These are phyloP conservation scores for Linum usitatissimum DNA, from an alignment of 345 rosid species.

Conservation along the genomic window DNA sequence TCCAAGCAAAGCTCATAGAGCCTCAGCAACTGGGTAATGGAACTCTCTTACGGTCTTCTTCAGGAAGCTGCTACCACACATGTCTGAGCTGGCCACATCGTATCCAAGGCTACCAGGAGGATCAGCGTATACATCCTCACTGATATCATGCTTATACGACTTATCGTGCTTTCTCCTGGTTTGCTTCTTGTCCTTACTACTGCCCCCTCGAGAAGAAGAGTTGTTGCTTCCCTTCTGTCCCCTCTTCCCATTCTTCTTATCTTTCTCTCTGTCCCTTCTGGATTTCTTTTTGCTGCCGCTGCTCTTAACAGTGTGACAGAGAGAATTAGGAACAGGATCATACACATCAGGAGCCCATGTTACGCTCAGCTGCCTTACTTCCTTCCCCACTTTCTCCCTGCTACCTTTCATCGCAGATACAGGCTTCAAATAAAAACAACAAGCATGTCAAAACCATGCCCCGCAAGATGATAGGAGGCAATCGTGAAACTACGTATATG, in stretches of 20 bases:
- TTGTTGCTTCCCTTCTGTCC: conserved; percentile 40
- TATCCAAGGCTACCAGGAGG: conserved; percentile 17
- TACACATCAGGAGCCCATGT: conserved; percentile 86
- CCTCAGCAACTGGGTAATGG: conserved; percentile 50
- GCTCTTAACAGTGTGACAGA: conserved; percentile 46
- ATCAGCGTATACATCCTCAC: conserved; percentile 12
- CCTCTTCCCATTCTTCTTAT: conserved; percentile 58
- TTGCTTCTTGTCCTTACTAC: conserved; percentile 58
- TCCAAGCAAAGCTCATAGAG: conserved; percentile 24
- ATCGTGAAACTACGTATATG: neutral
- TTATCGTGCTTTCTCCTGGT: conserved; percentile 23
- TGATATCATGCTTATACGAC: conserved; percentile 18
- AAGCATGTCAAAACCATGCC: neutral
- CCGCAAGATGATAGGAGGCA: neutral
- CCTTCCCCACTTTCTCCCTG: conserved; percentile 48
- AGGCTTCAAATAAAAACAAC: conserved; percentile 20
- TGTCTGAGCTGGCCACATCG: conserved; percentile 36
- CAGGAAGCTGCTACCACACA: conserved; percentile 51
- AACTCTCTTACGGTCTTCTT: conserved; percentile 25
- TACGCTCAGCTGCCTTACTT: conserved; percentile 38
- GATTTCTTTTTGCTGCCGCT: conserved; percentile 32
- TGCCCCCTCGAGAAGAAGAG: conserved; percentile 31
- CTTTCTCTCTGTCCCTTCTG: conserved; percentile 36
- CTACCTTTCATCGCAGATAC: conserved; percentile 80
- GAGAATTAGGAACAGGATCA: conserved; percentile 71